These are phyloP conservation scores for Aspergillus tubingensis DNA, from an alignment of 2,329 filamentous ascomycete species.

Conservation along the genomic window DNA sequence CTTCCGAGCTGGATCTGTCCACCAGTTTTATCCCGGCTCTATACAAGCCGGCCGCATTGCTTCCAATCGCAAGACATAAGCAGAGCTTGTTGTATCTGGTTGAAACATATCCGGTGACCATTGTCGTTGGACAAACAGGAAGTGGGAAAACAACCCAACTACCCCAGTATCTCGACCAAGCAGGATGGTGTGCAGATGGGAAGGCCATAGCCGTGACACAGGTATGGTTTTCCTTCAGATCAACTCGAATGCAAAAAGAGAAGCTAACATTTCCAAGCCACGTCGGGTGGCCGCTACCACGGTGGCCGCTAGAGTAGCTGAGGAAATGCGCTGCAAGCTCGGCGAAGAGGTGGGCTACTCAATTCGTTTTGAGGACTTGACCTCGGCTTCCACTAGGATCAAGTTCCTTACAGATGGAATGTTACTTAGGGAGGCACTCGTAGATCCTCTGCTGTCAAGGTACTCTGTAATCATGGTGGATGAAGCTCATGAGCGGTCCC, in stretches of 20 bases:
- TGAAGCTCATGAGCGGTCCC: constrained; percentile 90
- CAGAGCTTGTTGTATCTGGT: constrained; percentile 80
- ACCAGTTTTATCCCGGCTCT: constrained; percentile 70
- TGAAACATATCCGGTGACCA: constrained; percentile 79
- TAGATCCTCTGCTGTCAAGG: constrained; percentile 84
- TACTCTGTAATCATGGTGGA: constrained; percentile 98
- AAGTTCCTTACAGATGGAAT: constrained; percentile 96
- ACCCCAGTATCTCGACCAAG: constrained; percentile 83
- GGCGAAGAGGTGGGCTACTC: constrained; percentile 93
- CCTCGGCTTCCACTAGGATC: constrained; percentile 79
- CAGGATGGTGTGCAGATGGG: constrained; percentile 83
- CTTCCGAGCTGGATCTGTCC: constrained; percentile 47
- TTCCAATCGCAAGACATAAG: constrained; percentile 84
- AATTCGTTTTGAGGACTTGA: constrained; percentile 88
- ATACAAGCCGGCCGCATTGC: constrained; percentile 78
- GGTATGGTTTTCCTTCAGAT: constrained; percentile 51
- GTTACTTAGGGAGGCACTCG: constrained; percentile 84
- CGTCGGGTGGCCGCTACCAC: constrained; percentile 88
- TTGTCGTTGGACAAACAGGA: constrained; percentile 90
- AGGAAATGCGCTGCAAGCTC: constrained; percentile 81
- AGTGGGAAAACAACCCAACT: constrained; percentile 96
- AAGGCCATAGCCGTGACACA: constrained; percentile 88
- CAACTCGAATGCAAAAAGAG: background rate
- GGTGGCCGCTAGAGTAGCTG: constrained; percentile 82
- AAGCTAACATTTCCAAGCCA: constrained; percentile 58